Percentiles rank a stretch among this genome's conserved stretches.
phyloP scores from a whole-genome alignment of 192 early-diverging fungal genomes.

The Gamsiella multidivaricata region DNA sequence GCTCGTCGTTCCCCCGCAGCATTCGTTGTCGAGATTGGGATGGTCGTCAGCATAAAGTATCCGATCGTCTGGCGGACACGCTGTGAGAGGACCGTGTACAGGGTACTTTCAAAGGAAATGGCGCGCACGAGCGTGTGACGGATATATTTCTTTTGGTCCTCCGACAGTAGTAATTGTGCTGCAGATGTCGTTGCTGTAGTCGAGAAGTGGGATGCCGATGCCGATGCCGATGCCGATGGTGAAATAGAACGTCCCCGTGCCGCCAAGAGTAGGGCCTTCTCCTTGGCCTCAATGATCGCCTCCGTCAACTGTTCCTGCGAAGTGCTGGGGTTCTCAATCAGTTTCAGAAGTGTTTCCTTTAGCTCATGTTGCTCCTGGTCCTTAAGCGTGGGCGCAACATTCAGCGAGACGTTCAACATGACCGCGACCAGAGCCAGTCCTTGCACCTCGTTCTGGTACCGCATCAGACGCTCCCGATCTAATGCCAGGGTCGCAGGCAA shows the following conservation, averaged over 20 bases:
- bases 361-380: slow-evolving; percentile 34
- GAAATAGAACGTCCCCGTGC: slow-evolving; percentile 5
- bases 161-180: slow-evolving; percentile 7
- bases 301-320: slow-evolving; percentile 29
- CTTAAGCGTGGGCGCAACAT: slow-evolving; percentile 50
- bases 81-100: slow-evolving; percentile 64
- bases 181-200: not conserved
- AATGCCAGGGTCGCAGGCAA: slow-evolving; percentile 78
- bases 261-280: slow-evolving; percentile 29
- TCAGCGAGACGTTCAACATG: slow-evolving; percentile 78
- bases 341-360: slow-evolving; percentile 47
- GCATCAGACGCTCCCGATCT: slow-evolving; percentile 72
- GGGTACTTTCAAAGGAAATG: slow-evolving; percentile 59
- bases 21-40: not conserved
- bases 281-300: slow-evolving; percentile 35
- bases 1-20: slow-evolving; percentile 14
- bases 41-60: slow-evolving; percentile 10
- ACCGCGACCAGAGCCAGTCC: slow-evolving; percentile 72
- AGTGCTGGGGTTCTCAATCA: slow-evolving; percentile 30
- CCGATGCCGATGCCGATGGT: slow-evolving; percentile 5
- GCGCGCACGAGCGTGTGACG: slow-evolving; percentile 57
- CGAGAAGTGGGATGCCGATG: not conserved
- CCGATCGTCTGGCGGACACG: slow-evolving; percentile 55
- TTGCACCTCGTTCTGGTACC: slow-evolving; percentile 79
- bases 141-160: slow-evolving; percentile 20